Conservation (phyloP, 179 eudicot species). For the Beta corolliflora region DNA sequence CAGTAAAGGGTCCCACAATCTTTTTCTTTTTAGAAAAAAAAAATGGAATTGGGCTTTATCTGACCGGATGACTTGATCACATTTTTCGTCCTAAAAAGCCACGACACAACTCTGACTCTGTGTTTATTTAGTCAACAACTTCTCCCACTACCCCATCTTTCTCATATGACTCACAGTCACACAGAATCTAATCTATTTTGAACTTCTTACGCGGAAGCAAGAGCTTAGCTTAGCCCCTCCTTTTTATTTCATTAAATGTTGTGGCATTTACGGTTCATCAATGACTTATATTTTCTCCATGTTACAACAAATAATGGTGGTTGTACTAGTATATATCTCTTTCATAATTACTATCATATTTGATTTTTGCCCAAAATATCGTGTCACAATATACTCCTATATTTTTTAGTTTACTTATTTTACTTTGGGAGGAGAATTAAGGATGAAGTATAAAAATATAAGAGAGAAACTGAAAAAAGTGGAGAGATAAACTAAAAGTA, state of each 20-base stretch:
- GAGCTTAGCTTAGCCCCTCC: not conserved
- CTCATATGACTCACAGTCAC: not conserved
- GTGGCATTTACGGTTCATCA: not conserved
- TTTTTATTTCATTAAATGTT: slow-evolving; percentile 6
- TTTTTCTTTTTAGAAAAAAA: not conserved
- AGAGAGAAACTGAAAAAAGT: too few species aligned
- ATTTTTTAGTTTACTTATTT: too few species aligned
- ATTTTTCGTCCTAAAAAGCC: slow-evolving; percentile 1
- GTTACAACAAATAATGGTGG: too few species aligned
- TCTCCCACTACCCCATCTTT: slow-evolving; percentile 29
- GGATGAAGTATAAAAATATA: too few species aligned
- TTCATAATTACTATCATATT: too few species aligned
- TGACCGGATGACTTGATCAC: not conserved
- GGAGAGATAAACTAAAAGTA: too few species aligned
- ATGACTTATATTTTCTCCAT: too few species aligned
- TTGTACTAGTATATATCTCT: too few species aligned
- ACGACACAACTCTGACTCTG: not conserved
- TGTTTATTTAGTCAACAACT: slow-evolving; percentile 34
- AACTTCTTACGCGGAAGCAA: slow-evolving; percentile 18
- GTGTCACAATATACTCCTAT: too few species aligned
- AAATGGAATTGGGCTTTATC: too few species aligned
- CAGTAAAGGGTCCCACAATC: not conserved
- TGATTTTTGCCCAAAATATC: too few species aligned
- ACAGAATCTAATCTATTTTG: slow-evolving; percentile 17
- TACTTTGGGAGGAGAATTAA: too few species aligned